Conservation (phyloP, 1,139 yeast genomes). For the Blastobotrys serpentis region DNA sequence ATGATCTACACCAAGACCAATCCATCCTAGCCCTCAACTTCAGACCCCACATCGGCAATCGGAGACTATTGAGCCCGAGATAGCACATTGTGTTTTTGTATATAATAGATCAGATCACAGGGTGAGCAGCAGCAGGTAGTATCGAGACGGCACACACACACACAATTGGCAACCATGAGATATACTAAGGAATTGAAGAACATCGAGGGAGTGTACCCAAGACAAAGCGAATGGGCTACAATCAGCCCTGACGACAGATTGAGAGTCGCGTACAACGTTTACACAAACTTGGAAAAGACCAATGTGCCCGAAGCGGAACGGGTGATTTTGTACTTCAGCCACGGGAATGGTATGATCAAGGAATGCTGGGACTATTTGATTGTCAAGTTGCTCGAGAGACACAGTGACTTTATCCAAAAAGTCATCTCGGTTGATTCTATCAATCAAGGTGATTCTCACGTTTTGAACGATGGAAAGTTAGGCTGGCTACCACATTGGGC, state of each 20-base stretch:
- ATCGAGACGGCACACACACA: no score
- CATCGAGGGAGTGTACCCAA: conserved; percentile 29
- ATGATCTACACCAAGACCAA: no score
- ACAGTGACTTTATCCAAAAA: conserved; percentile 37
- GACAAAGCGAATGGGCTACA: conserved; percentile 25
- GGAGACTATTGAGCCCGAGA: not conserved
- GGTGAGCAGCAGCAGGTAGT: no score
- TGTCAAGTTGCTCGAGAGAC: conserved; percentile 41
- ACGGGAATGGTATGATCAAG: conserved; percentile 72
- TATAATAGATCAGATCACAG: not conserved
- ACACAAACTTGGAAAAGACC: conserved; percentile 17
- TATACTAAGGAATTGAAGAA: conserved; percentile 18
- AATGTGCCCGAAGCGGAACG: conserved; percentile 1
- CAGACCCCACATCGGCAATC: conserved; percentile 2
- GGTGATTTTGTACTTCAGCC: conserved; percentile 58
- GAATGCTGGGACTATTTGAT: conserved; percentile 62
- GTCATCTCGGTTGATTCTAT: conserved; percentile 57
- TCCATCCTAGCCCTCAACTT: no score
- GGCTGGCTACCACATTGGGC: conserved; percentile 61
- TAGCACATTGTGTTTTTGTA: not conserved
- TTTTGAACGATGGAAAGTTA: conserved; percentile 51
- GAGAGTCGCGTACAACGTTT: conserved; percentile 28
- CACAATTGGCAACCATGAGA: no score
- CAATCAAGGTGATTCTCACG: conserved; percentile 67
- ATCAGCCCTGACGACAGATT: conserved; percentile 28